phyloP scores from a whole-genome alignment of 306 rosid species.

The Trifolium subterraneum region DNA sequence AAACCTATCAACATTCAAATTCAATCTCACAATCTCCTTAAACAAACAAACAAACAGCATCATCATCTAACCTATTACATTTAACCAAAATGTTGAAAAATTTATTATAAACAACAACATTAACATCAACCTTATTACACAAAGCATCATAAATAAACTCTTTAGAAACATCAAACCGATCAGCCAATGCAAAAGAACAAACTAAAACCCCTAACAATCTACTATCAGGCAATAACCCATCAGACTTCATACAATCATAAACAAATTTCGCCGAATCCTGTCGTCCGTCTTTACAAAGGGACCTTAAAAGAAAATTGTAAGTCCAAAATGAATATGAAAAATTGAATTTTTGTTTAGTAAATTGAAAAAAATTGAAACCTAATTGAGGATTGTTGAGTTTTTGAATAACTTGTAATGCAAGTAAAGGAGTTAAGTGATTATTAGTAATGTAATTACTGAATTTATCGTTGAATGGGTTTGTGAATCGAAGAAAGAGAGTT shows the following conservation, averaged over 20 bases:
- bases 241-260: constrained; percentile 72
- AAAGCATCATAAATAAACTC: constrained; percentile 58
- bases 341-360: constrained; percentile 58
- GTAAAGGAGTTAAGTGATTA: constrained; percentile 64
- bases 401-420: constrained; percentile 69
- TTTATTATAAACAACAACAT: constrained; percentile 62
- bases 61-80: constrained; percentile 58
- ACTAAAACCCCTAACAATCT: constrained; percentile 64
- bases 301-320: constrained; percentile 68
- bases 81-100: constrained; percentile 65
- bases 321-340: constrained; percentile 58
- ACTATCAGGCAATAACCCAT: constrained; percentile 66
- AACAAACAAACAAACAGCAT: constrained; percentile 66
- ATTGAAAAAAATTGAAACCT: constrained; percentile 71
- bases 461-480: constrained; percentile 49
- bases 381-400: constrained; percentile 61
- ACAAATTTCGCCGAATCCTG: constrained; percentile 65
- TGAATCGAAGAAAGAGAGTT: constrained; percentile 66
- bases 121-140: constrained; percentile 48
- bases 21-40: constrained; percentile 58
- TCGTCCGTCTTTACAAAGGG: constrained; percentile 71
- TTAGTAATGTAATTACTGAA: constrained; percentile 53
- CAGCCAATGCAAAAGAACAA: constrained; percentile 62
- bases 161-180: constrained; percentile 59
- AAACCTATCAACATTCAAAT: constrained; percentile 53